Percentiles rank a stretch among this genome's conserved stretches.
These are phyloP conservation scores for Nakaseomyces bracarensis DNA, from an alignment of 1,139 yeast genomes.

Conservation along the genomic window DNA sequence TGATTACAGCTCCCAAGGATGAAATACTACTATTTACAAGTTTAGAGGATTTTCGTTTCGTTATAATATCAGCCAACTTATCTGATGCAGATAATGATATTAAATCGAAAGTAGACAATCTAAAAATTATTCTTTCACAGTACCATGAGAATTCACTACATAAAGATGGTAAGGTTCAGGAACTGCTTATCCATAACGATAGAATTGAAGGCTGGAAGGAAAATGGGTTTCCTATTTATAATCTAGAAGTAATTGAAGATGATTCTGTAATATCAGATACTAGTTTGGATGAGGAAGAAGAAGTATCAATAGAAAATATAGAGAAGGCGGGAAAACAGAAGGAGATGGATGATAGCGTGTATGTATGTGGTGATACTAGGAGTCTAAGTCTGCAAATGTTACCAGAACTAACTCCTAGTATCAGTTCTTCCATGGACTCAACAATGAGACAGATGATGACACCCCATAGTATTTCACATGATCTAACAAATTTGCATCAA, in stretches of 20 bases:
- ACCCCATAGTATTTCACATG: conserved; percentile 10
- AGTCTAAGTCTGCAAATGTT: conserved; percentile 18
- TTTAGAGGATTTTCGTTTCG: conserved; percentile 48
- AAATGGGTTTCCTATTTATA: conserved; percentile 12
- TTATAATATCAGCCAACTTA: conserved; percentile 51
- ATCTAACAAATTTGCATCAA: conserved; percentile 12
- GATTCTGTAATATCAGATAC: conserved; percentile 8
- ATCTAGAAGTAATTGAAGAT: conserved; percentile 17
- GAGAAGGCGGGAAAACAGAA: conserved; percentile 3
- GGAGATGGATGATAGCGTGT: conserved; percentile 16
- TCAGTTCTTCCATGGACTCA: conserved; percentile 16
- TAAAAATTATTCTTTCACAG: conserved; percentile 23
- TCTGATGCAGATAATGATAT: conserved; percentile 18
- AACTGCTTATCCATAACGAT: not conserved
- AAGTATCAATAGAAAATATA: conserved; percentile 1
- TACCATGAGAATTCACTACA: conserved; percentile 16
- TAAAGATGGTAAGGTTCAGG: not conserved
- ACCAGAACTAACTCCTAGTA: conserved; percentile 19
- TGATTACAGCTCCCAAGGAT: conserved; percentile 43
- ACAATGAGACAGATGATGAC: conserved; percentile 23
- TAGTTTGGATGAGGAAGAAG: not conserved
- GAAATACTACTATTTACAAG: conserved; percentile 46
- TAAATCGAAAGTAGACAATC: conserved; percentile 3
- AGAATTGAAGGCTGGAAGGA: not conserved
- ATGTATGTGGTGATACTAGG: conserved; percentile 23